Base-by-base conservation (phyloP, 345 rosid genomes). In the Linum lewisii region DNA sequence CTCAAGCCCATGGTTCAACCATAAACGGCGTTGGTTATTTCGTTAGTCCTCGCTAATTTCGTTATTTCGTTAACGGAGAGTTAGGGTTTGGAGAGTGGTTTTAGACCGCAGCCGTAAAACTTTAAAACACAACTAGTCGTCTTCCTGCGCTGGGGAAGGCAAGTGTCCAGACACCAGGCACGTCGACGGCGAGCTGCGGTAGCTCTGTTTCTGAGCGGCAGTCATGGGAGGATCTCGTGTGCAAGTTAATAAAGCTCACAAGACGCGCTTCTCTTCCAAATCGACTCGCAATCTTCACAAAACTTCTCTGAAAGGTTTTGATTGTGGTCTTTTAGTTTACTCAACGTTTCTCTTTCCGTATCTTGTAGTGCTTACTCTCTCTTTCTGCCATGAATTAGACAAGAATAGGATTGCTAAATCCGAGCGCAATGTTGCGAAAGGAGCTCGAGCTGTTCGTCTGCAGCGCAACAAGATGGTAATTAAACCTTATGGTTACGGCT, bases 401-500 rank as follows among this genome's bases (percentile, higher is more conserved):
- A 73, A 79, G 67, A 66, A 69, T 54, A 75, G 86, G 64, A 83
- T 80, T 61, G 78, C 81, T 15, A 92, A 84, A 73, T 68, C 95
- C 11, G 83, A 80, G 13, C 73, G 76, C 50, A 84, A 78, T 78
- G 75, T 62, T 9, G 61, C 75, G 15, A 85, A 86, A 67, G 85
- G 89, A 32, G 97, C 85, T 50, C 78, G 70, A 58, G 82, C 85
- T 70, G 89, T 81, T 61, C 79, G 97, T 57, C 44, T 81, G 57
- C 95, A 93, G 75, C 95, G 82, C 51, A 79, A 71, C 63, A 89
- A 85, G 77, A 89, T 83, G 92, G 98, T 91, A 57, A 69, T n/a
- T 65, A 38, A 20, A 10, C 22, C 8, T 57, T 8, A 20, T 52
- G 0, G 24, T 32, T 3, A 19, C 57, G 6, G 32, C 32, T 2